Percentiles rank a stretch among this genome's conserved stretches.
These are phyloP conservation scores for Fremontodendron californicum DNA, from an alignment of 345 rosid species.

Conservation along the genomic window DNA sequence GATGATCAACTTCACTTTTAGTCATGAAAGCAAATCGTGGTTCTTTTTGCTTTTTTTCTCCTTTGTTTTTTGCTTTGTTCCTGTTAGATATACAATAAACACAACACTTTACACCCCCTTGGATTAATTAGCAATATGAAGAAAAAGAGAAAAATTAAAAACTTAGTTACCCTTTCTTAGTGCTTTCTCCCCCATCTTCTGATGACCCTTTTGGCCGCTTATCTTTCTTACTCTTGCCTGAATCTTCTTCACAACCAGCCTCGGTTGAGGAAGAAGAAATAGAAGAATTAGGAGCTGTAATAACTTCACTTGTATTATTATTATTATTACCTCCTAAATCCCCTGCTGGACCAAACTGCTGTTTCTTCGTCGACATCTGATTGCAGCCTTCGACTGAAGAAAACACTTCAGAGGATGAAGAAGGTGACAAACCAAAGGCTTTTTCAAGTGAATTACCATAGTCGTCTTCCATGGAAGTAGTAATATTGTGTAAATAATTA, in stretches of 20 bases:
- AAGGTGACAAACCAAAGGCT: slow-evolving; percentile 47
- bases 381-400: slow-evolving; percentile 38
- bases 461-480: no score
- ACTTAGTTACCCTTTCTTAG: slow-evolving; percentile 46
- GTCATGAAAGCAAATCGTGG: no score
- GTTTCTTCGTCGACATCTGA: slow-evolving; percentile 17
- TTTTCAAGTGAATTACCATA: slow-evolving; percentile 53
- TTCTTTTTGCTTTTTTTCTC: slow-evolving; percentile 56
- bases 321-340: slow-evolving; percentile 22
- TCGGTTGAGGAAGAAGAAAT: no score
- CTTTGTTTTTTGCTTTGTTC: slow-evolving; percentile 48
- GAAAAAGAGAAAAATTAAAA: background rate
- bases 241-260: no score
- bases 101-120: background rate
- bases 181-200: slow-evolving; percentile 43
- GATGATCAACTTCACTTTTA: no score
- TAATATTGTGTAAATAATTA: slow-evolving; percentile 56
- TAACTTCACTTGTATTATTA: slow-evolving; percentile 27
- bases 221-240: no score
- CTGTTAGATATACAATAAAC: slow-evolving; percentile 24
- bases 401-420: slow-evolving; percentile 44
- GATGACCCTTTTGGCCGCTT: slow-evolving; percentile 26
- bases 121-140: background rate
- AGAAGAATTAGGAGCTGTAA: slow-evolving; percentile 43
- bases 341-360: slow-evolving; percentile 17